Evolutionary conservation across 176 grass and related monocot genomes (phyloP).

Genomic region (Oryza meridionalis): DNA sequence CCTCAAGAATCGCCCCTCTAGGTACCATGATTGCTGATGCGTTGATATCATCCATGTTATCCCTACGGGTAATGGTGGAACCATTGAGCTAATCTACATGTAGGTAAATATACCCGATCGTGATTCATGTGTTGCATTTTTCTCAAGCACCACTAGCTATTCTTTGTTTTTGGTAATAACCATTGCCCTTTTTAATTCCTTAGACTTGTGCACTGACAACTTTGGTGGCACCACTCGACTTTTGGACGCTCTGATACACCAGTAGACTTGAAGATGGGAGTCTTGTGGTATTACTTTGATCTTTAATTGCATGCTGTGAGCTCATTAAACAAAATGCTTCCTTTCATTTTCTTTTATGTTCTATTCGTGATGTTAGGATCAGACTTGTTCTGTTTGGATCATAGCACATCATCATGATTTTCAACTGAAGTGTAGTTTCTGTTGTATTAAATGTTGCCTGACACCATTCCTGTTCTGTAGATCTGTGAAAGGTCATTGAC

Average conservation of each 20-base stretch:
- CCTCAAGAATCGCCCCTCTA: conserved; percentile 88
- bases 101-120: conserved; percentile 58
- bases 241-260: conserved; percentile 94
- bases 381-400: conserved; percentile 16
- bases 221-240: conserved; percentile 74
- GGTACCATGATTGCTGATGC: conserved; percentile 89
- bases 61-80: conserved; percentile 95
- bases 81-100: conserved; percentile 98
- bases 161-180: not conserved
- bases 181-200: conserved; percentile 35
- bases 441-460: conserved; percentile 4
- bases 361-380: conserved; percentile 6
- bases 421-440: not conserved
- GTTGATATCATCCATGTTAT: conserved; percentile 81
- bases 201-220: conserved; percentile 93
- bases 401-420: conserved; percentile 1
- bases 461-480: conserved; percentile 48
- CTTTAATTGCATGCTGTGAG: not conserved
- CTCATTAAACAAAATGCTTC: not conserved
- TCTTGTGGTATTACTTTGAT: conserved; percentile 78
- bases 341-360: conserved; percentile 5
- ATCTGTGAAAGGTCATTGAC: conserved; percentile 99
- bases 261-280: conserved; percentile 95
- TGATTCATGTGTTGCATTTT: not conserved
- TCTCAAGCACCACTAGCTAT: not conserved